These are phyloP conservation scores for Mallotus repandus DNA, from an alignment of 441 rosid genomes.

Conservation along the genomic window DNA sequence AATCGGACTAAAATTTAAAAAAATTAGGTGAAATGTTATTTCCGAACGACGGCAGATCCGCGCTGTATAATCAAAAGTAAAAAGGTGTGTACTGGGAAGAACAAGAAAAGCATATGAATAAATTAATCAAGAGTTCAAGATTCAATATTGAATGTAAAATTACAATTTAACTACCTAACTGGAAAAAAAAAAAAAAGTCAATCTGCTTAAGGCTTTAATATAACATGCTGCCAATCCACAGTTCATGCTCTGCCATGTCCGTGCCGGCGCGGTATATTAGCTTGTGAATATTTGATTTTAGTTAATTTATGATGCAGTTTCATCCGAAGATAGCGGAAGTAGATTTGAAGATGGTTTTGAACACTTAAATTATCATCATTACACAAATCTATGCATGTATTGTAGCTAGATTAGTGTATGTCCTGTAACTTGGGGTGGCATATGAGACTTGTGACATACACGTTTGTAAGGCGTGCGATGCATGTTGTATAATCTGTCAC, in stretches of 20 bases:
- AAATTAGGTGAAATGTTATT: background rate
- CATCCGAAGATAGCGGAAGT: too few species aligned
- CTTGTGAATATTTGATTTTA: background rate
- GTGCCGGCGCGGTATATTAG: background rate
- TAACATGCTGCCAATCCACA: constrained; percentile 2
- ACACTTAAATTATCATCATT: too few species aligned
- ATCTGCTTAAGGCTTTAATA: background rate
- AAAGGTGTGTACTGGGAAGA: too few species aligned
- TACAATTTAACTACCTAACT: background rate
- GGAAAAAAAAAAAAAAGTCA: background rate
- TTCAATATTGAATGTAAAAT: background rate
- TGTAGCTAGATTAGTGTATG: too few species aligned
- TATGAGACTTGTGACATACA: background rate
- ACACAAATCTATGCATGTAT: too few species aligned
- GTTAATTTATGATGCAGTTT: background rate
- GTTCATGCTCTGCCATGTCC: background rate
- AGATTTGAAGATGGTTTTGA: too few species aligned
- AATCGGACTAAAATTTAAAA: background rate
- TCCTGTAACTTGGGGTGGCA: too few species aligned
- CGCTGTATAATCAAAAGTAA: too few species aligned
- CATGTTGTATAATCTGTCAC: too few species aligned
- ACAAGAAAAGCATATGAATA: too few species aligned
- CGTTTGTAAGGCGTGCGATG: background rate
- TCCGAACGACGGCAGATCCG: background rate
- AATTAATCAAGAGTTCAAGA: background rate